These are phyloP conservation scores for Cardamine occulta DNA, from an alignment of 345 rosid genomes.

Conservation along the genomic window DNA sequence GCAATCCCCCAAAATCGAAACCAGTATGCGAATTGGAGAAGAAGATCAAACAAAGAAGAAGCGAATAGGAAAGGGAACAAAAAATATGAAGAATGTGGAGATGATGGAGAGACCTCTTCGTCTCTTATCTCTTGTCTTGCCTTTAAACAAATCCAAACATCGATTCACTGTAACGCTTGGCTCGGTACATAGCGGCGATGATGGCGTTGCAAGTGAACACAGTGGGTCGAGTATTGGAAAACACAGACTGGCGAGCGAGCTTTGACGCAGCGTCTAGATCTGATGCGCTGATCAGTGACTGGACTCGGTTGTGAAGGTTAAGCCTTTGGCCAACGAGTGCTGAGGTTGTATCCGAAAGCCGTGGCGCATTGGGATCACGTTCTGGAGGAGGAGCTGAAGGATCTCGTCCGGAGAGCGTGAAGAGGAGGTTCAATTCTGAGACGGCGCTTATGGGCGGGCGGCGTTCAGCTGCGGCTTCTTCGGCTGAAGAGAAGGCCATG, in stretches of 20 bases:
- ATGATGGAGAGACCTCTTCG: too few relatives aligned
- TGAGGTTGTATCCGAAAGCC: constrained; percentile 84
- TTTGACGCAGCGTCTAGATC: constrained; percentile 92
- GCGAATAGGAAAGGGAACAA: too few relatives aligned
- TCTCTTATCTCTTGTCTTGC: too few relatives aligned
- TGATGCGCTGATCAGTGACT: constrained; percentile 87
- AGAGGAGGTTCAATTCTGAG: constrained; percentile 94
- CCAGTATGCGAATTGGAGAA: too few relatives aligned
- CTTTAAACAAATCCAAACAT: too few relatives aligned
- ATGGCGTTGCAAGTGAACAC: too few relatives aligned
- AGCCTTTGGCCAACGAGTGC: constrained; percentile 87
- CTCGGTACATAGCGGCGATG: too few relatives aligned
- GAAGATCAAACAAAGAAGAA: too few relatives aligned
- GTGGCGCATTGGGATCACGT: constrained; percentile 94
- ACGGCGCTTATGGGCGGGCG: constrained; percentile 90
- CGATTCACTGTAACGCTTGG: too few relatives aligned
- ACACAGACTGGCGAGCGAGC: constrained; percentile 80
- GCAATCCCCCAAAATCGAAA: too few relatives aligned
- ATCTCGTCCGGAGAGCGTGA: constrained; percentile 74
- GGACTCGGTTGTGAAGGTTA: constrained; percentile 89
- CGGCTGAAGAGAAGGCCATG: constrained; percentile 84
- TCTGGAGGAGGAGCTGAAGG: constrained; percentile 54
- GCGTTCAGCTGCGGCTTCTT: constrained; percentile 95
- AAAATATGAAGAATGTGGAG: too few relatives aligned
- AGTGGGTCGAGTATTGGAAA: constrained; percentile 61